Evolutionary conservation across 495 filamentous ascomycete genomes (phyloP).

Genomic region (Recurvomyces mirabilis): DNA sequence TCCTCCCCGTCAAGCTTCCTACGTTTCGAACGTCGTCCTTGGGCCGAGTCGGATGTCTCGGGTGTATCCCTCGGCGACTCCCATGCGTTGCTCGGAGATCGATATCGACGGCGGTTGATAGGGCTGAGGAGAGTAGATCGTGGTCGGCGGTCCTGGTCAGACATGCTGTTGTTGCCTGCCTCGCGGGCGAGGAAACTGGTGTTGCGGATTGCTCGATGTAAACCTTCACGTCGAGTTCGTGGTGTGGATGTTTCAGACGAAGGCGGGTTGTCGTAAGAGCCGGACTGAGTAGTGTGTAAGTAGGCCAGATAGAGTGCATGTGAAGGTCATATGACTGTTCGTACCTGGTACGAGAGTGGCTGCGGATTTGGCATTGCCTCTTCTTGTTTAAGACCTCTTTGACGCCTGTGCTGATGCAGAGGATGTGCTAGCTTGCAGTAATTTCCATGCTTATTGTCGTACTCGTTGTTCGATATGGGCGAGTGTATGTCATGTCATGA

Average conservation of each 20-base stretch:
- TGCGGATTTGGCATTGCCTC: not conserved
- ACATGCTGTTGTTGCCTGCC: not conserved
- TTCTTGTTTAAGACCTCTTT: not conserved
- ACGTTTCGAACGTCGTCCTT: constrained; percentile 49
- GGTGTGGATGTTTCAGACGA: constrained; percentile 10
- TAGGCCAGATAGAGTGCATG: not conserved
- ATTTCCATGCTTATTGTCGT: no score
- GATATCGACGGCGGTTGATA: constrained; percentile 8
- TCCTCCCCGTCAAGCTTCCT: constrained; percentile 61
- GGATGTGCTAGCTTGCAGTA: no score
- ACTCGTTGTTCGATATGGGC: no score
- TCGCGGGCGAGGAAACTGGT: constrained; percentile 8
- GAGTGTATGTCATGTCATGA: no score
- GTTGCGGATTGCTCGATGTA: constrained; percentile 9
- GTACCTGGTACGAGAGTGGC: not conserved
- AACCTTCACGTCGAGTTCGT: constrained; percentile 5
- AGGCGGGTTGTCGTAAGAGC: constrained; percentile 10
- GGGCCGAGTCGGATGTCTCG: no score
- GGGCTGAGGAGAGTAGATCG: constrained; percentile 3
- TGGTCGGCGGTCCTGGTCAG: not conserved
- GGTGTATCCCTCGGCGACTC: no score
- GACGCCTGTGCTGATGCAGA: no score
- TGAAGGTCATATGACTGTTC: not conserved
- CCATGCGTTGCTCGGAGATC: constrained; percentile 3
- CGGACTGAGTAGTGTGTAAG: not conserved